These are phyloP conservation scores for Dioscorea zingiberensis DNA, from an alignment of 106 monocot species.

Conservation along the genomic window DNA sequence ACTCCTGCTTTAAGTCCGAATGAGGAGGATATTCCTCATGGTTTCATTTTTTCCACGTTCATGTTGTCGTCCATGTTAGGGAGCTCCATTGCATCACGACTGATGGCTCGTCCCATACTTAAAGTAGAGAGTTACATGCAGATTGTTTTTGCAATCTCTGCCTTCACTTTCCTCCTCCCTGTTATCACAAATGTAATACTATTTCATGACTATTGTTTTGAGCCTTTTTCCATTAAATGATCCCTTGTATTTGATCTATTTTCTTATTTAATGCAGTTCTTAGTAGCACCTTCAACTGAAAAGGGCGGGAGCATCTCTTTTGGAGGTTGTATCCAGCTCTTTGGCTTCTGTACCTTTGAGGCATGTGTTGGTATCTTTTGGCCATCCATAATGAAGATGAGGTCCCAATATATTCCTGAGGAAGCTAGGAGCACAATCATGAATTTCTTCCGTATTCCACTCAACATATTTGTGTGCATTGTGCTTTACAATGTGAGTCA, in stretches of 20 bases:
- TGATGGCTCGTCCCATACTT: slow-evolving; percentile 59
- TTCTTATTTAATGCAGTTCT: slow-evolving; percentile 38
- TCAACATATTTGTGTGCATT: slow-evolving; percentile 93
- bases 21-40: slow-evolving; percentile 94
- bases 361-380: slow-evolving; percentile 94
- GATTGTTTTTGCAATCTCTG: slow-evolving; percentile 71
- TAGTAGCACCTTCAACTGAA: slow-evolving; percentile 37
- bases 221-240: background rate
- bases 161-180: slow-evolving; percentile 78
- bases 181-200: slow-evolving; percentile 60
- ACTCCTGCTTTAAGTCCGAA: slow-evolving; percentile 97
- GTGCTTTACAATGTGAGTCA: slow-evolving; percentile 94
- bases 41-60: slow-evolving; percentile 96
- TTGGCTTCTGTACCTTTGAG: slow-evolving; percentile 94
- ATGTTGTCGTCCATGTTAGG: slow-evolving; percentile 99
- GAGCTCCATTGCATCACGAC: slow-evolving; percentile 82
- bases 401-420: slow-evolving; percentile 98
- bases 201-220: background rate
- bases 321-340: slow-evolving; percentile 65
- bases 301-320: slow-evolving; percentile 68
- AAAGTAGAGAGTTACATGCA: slow-evolving; percentile 99
- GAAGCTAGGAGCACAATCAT: slow-evolving; percentile 99
- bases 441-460: slow-evolving; percentile 98
- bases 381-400: slow-evolving; percentile 99
- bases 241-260: background rate